Base-by-base conservation (phyloP, 805 yeast genomes). In the Metschnikowia chrysomelidarum region DNA sequence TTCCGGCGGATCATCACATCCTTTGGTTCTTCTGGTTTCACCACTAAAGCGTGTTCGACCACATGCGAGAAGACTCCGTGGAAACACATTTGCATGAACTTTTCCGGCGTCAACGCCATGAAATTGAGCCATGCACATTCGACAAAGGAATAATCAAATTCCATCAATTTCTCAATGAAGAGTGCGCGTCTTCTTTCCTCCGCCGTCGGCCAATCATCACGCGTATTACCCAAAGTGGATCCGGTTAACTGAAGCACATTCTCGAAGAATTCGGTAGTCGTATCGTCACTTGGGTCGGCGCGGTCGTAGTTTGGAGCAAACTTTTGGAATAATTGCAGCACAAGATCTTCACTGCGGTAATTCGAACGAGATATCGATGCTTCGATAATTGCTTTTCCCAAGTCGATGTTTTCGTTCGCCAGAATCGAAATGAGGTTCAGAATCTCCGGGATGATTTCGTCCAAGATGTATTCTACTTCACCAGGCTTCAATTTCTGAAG, bases 31-130 rank as follows among this genome's bases (percentile, higher is more conserved):
- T 63, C 60, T 1, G 70, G 67, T 4, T 48, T 46, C 20, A 89
- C 69, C 3, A 77, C 72, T 30, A 67, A 45, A 2, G 68, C 49
- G 39, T 73, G 68, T 54, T 89, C 96, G 23, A 91, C 77, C 28
- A 87, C 88, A 54, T 85, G 96, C 1, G 96, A 87, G 48, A 86
- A 88, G 2, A 88, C 93, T 7, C 96, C 94, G 56, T 91, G 96
- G 48, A 68, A 69, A 51, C 95, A 83, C 84, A 91, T 80, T 51
- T 80, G 82, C 19, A 76, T 49, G 21, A 87, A 59, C 43, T 78
- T 70, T 41, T 76, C 83, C n/a, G 62, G 62, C 10, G 84, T 81
- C 38, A 84, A 57, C 2, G 71, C 71, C 34, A 86, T 56, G 40
- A 84, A 59, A 38, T 80, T 77, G 33, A 77, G 79, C 54, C 85